Evolutionary conservation across 148 eudicot genomes (phyloP).

Genomic region (Talinum fruticosum): DNA sequence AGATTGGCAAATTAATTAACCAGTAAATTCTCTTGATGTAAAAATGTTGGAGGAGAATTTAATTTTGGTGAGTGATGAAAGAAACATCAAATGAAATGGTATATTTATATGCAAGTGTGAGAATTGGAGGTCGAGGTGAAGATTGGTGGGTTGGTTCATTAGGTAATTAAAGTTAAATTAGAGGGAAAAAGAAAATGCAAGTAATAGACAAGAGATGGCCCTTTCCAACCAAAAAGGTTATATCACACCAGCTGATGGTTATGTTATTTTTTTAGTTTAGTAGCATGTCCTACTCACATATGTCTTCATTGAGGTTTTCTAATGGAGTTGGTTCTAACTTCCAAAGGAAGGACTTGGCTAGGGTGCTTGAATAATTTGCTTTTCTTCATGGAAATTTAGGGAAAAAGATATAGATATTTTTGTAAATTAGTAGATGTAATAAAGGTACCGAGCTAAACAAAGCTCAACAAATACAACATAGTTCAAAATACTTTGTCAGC

Average conservation of each 20-base stretch:
- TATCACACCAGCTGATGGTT: conserved; percentile 20
- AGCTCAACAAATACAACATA: too few species aligned
- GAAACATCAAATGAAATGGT: conserved; percentile 2
- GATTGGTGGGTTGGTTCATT: conserved; percentile 10
- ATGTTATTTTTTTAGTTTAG: conserved; percentile 15
- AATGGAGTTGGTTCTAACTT: too few species aligned
- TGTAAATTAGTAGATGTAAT: too few species aligned
- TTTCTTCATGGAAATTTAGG: too few species aligned
- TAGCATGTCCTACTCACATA: conserved; percentile 19
- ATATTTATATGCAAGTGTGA: conserved; percentile 11
- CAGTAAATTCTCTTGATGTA: neutral
- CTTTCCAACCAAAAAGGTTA: conserved; percentile 11
- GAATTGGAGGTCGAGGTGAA: neutral
- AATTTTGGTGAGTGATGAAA: conserved; percentile 14
- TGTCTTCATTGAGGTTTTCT: too few species aligned
- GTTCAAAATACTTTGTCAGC: too few species aligned
- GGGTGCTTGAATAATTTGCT: too few species aligned
- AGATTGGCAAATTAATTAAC: too few species aligned
- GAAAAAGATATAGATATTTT: too few species aligned
- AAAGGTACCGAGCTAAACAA: too few species aligned
- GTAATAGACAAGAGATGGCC: conserved; percentile 13
- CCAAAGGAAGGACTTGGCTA: too few species aligned
- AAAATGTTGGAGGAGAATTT: neutral
- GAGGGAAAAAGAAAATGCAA: conserved; percentile 6
- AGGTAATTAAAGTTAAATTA: conserved; percentile 11